These are phyloP conservation scores for Russula brevipes DNA, from an alignment of 768 basidiomycete species.

Conservation along the genomic window DNA sequence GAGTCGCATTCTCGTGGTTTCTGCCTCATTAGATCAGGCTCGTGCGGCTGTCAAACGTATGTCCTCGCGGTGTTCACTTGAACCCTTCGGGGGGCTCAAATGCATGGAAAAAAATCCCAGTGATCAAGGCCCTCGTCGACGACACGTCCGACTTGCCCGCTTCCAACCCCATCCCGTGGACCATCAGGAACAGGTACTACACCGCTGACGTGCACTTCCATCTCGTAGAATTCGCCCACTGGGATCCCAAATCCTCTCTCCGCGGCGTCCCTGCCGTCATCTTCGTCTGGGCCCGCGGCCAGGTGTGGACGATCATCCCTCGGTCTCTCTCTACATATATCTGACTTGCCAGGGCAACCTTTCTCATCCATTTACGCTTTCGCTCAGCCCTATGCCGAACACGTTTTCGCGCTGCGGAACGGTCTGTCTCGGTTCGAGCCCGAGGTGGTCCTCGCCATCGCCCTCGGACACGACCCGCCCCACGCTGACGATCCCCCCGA, in stretches of 20 bases:
- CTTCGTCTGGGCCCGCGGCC: slow-evolving; percentile 62
- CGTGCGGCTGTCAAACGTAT: slow-evolving; percentile 29
- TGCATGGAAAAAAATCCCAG: slow-evolving; percentile 22
- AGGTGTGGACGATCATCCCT: slow-evolving; percentile 40
- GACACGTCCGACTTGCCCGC: slow-evolving; percentile 12
- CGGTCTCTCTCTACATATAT: too few relatives aligned
- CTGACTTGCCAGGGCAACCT: too few relatives aligned
- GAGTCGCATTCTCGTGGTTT: slow-evolving; percentile 27
- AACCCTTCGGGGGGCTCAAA: slow-evolving; percentile 2
- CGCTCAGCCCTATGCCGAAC: slow-evolving; percentile 52
- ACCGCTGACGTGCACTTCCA: slow-evolving; percentile 69
- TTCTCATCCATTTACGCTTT: slow-evolving; percentile 9
- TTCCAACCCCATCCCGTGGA: slow-evolving; percentile 53
- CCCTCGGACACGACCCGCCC: slow-evolving; percentile 35
- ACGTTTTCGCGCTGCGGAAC: slow-evolving; percentile 46
- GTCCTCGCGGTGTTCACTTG: slow-evolving; percentile 10
- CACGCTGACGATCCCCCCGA: slow-evolving; percentile 32
- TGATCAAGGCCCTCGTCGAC: slow-evolving; percentile 27
- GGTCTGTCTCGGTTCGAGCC: slow-evolving; percentile 50
- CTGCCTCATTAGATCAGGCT: slow-evolving; percentile 28
- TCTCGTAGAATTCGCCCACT: slow-evolving; percentile 42
- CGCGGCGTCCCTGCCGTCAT: slow-evolving; percentile 63
- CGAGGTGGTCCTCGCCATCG: slow-evolving; percentile 69
- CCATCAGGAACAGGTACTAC: slow-evolving; percentile 77
- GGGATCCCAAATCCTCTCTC: slow-evolving; percentile 39